Conservation (phyloP, 352 stramenopile species). For the Chloridella minuta region DNA sequence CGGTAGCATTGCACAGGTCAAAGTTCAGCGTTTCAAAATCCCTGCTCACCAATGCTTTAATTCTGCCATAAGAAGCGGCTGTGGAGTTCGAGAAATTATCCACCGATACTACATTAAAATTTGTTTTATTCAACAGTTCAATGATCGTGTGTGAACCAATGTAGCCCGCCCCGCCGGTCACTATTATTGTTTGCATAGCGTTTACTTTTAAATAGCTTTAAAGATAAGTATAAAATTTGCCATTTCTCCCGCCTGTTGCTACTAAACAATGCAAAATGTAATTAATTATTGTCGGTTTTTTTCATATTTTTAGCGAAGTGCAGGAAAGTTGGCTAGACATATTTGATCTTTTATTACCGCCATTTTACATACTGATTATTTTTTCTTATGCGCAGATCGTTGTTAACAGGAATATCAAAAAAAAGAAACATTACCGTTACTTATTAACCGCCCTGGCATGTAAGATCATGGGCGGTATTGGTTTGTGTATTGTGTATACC, state of each 20-base stretch:
- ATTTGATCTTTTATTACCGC: not conserved
- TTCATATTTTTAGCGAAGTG: too few relatives aligned
- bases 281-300: too few relatives aligned
- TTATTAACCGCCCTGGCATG: not conserved
- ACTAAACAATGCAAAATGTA: too few relatives aligned
- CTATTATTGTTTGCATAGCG: not conserved
- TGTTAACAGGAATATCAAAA: not conserved
- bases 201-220: too few relatives aligned
- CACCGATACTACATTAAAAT: not conserved
- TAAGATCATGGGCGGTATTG: not conserved
- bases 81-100: not conserved
- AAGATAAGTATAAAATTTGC: too few relatives aligned
- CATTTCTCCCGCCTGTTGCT: too few relatives aligned
- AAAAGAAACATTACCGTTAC: not conserved
- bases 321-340: too few relatives aligned
- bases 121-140: not conserved
- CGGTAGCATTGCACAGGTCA: not conserved
- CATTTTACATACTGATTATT: not conserved
- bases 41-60: not conserved
- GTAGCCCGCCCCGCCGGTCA: not conserved
- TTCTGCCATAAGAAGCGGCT: not conserved
- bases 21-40: not conserved
- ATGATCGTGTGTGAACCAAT: not conserved
- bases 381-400: not conserved
- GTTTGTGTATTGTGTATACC: not conserved